These are phyloP conservation scores for Fusarium sacchari DNA, from an alignment of 2,329 filamentous ascomycete genomes.

Conservation along the genomic window DNA sequence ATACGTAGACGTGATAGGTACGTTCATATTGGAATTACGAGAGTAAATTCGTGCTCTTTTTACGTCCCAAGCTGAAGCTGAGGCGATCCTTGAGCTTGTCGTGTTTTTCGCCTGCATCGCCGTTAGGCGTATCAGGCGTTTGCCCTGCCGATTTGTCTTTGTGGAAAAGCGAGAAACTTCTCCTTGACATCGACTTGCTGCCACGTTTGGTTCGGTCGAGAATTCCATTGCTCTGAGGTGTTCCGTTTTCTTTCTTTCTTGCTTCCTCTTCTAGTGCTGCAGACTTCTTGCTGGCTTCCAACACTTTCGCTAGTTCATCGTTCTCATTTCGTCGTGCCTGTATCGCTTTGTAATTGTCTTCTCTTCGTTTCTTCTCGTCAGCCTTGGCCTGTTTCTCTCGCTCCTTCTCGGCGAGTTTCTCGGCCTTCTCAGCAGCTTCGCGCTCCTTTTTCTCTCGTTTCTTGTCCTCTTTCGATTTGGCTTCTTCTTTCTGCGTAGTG, in stretches of 20 bases:
- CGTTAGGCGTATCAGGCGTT: conserved; percentile 34
- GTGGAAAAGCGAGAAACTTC: conserved; percentile 74
- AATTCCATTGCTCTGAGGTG: conserved; percentile 54
- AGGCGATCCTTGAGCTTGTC: conserved; percentile 72
- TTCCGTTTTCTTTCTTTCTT: conserved; percentile 53
- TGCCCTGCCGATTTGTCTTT: conserved; percentile 57
- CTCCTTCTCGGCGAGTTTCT: conserved; percentile 59
- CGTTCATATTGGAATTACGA: conserved; percentile 35
- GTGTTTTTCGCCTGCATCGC: conserved; percentile 52
- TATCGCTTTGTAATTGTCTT: conserved; percentile 66
- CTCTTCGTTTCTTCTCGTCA: conserved; percentile 52
- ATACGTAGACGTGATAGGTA: conserved; percentile 20
- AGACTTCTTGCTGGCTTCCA: conserved; percentile 73
- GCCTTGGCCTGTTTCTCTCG: conserved; percentile 58
- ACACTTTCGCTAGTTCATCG: conserved; percentile 68
- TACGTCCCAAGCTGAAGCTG: conserved; percentile 72
- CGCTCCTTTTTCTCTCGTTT: conserved; percentile 76
- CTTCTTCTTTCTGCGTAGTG: conserved; percentile 42
- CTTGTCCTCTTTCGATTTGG: conserved; percentile 68
- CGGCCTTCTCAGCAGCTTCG: conserved; percentile 65
- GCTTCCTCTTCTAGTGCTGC: conserved; percentile 63
- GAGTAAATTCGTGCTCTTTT: conserved; percentile 70
- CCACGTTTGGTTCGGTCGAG: conserved; percentile 75
- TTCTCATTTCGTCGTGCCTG: conserved; percentile 65
- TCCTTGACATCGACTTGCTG: conserved; percentile 82